Conservation (phyloP, 176 grass and related monocot species). For the Juncus effusus region DNA sequence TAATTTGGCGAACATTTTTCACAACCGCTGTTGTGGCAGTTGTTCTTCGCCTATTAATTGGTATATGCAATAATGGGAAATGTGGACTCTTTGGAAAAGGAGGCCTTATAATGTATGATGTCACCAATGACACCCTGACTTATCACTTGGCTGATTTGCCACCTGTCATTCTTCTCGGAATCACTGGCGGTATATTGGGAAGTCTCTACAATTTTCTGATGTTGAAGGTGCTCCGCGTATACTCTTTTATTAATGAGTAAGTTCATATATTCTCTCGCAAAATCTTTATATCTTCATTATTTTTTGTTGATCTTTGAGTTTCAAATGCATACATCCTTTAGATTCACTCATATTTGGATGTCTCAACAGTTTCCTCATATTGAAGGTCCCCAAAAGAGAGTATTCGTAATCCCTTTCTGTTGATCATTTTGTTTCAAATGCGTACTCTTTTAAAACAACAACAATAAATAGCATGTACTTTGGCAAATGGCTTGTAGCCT, state of each 20-base stretch:
- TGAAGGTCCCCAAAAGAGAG: too few species aligned
- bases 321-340: too few species aligned
- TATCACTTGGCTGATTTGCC: conserved; percentile 84
- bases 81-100: conserved; percentile 78
- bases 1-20: conserved; percentile 93
- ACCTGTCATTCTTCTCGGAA: conserved; percentile 73
- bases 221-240: conserved; percentile 51
- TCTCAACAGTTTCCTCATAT: too few species aligned
- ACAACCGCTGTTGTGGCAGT: conserved; percentile 90
- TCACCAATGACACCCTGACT: conserved; percentile 62
- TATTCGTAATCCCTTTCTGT: too few species aligned
- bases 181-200: conserved; percentile 69
- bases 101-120: conserved; percentile 94
- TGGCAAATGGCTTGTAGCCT: too few species aligned
- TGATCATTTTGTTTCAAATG: background rate
- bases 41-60: conserved; percentile 64
- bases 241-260: conserved; percentile 71
- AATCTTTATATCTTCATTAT: too few species aligned
- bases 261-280: background rate
- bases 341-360: too few species aligned
- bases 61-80: conserved; percentile 50
- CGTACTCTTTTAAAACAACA: background rate
- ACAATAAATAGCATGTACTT: too few species aligned
- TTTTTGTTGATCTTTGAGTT: too few species aligned
- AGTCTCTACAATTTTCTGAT: conserved; percentile 90